These are phyloP conservation scores for Passalora sequoiae DNA, from an alignment of 2,329 filamentous ascomycete genomes.

Conservation along the genomic window DNA sequence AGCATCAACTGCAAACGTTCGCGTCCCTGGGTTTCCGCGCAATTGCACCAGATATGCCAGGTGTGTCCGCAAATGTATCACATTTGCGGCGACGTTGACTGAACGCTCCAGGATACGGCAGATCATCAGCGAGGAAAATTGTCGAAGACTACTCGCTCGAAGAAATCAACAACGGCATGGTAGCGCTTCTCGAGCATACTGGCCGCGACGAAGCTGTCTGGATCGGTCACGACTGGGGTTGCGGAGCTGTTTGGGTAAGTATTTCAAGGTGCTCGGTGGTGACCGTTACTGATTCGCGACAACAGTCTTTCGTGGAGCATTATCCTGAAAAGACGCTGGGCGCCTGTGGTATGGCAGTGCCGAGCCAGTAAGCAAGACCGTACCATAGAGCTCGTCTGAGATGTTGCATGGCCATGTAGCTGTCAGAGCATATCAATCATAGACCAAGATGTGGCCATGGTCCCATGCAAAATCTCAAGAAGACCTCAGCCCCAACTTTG, in stretches of 20 bases:
- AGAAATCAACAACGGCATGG: slow-evolving; percentile 28
- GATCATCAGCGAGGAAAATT: slow-evolving; percentile 28
- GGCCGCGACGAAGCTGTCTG: slow-evolving; percentile 42
- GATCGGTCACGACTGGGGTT: slow-evolving; percentile 46
- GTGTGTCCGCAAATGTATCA: too few relatives aligned
- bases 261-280: too few relatives aligned
- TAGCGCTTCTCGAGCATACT: slow-evolving; percentile 39
- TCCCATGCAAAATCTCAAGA: too few relatives aligned
- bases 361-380: too few relatives aligned
- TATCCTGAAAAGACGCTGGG: slow-evolving; percentile 34
- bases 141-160: slow-evolving; percentile 32
- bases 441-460: too few relatives aligned
- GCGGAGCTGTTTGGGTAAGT: slow-evolving; percentile 32
- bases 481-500: too few relatives aligned
- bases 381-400: too few relatives aligned
- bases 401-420: too few relatives aligned
- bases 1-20: slow-evolving; percentile 33
- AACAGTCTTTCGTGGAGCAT: slow-evolving; percentile 19
- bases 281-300: too few relatives aligned
- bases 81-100: too few relatives aligned
- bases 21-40: slow-evolving; percentile 25
- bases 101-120: slow-evolving; percentile 35
- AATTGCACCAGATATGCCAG: slow-evolving; percentile 33
- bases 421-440: too few relatives aligned
- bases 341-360: slow-evolving; percentile 33